Base-by-base conservation (phyloP, 116 monocot species). In the Thalassia testudinum region DNA sequence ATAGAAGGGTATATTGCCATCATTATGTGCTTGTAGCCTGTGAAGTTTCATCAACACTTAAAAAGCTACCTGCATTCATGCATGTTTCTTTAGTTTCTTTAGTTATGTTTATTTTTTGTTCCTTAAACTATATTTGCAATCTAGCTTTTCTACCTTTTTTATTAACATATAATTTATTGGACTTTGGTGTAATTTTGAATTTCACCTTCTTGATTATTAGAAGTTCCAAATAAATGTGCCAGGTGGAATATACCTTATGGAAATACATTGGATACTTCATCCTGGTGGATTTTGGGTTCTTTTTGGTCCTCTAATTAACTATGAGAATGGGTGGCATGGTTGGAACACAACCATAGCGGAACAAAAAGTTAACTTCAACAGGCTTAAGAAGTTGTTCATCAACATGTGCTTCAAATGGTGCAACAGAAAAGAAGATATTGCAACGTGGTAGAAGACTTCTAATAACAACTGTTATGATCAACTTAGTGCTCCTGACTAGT, bases 371-470 rank as follows among this genome's bases (percentile, higher is more conserved):
- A 77, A 92, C 60, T 75, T 83, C 53, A 70, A 86, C 61, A 71
- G 73, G 21, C 54, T 92, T 23, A 86, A 86, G 47, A 82, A 72
- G 67, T 56, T 80, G 45, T 70, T 92, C 17, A 78, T 69, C 2
- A 71, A 64, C 73, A 78, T 93, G 93, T 93, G 93, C 69, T 93
- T 93, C 69, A 93, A 80, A 66, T 63, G 80, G 27, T 87, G 83
- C 73, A 83, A 68, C 30, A 75, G 61, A 49, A 93, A 87, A 53
- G 93, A 83, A 49, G 93, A 93, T 34, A 83, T 93, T 57, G 87
- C 87, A n/a, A 80, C 87, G 20, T 93, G 83, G 83, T 80, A 87
- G 47, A 93, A 93, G n/a, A n/a, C n/a, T n/a, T n/a, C n/a, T n/a
- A n/a, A n/a, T n/a, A n/a, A n/a, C n/a, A n/a, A n/a, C n/a, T n/a